Evolutionary conservation across 2,329 filamentous ascomycete genomes (phyloP).

Genomic region (Venturia pyrina): DNA sequence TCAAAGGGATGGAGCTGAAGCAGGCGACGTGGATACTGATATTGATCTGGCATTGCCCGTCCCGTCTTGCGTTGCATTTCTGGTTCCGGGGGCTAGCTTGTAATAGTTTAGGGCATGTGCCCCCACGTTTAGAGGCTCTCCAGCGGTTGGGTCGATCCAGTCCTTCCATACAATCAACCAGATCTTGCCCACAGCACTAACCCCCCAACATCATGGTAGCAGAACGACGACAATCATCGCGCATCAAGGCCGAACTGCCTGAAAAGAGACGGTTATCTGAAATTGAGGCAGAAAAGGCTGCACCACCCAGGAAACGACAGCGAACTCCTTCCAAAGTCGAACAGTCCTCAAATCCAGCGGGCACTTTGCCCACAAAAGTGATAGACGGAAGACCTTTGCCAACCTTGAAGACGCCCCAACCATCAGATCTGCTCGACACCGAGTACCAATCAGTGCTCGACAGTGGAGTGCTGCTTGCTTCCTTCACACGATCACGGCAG

Average conservation of each 20-base stretch:
- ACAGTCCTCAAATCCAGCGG: neutral
- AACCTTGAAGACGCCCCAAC: constrained; percentile 3
- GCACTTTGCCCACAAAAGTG: constrained; percentile 6
- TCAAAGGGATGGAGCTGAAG: neutral
- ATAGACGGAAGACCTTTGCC: constrained; percentile 11
- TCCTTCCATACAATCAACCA: neutral
- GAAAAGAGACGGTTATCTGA: constrained; percentile 7
- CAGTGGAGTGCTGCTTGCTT: constrained; percentile 13
- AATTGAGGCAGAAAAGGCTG: neutral
- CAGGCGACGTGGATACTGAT: neutral
- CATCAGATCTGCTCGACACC: constrained; percentile 5
- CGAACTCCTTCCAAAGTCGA: neutral
- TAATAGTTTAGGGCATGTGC: neutral
- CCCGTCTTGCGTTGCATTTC: neutral
- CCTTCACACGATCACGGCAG: constrained; percentile 13
- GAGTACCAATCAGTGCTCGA: constrained; percentile 12
- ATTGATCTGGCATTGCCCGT: neutral
- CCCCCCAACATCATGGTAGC: neutral
- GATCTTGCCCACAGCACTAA: neutral
- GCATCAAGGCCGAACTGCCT: constrained; percentile 10
- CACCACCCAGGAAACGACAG: neutral
- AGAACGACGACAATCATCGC: constrained; percentile 8
- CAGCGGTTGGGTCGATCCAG: neutral
- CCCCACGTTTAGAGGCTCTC: neutral
- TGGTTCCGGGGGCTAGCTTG: neutral